Percentiles rank a stretch among this genome's conserved stretches.
Conservation (phyloP, 1,284 basidiomycete genomes). For the Sparassis latifolia region DNA sequence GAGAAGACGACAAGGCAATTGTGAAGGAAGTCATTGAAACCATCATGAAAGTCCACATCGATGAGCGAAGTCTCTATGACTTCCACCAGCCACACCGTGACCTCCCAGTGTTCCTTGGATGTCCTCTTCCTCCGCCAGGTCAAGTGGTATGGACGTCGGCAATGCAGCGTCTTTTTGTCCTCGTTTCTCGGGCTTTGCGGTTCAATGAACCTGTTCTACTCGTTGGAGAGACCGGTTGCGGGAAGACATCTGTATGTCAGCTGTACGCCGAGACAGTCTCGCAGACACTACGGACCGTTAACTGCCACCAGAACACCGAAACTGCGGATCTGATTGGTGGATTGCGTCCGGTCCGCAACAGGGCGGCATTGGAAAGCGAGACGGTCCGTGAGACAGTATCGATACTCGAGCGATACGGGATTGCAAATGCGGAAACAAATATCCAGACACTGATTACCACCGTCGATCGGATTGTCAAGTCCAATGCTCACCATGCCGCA, state of each 20-base stretch:
- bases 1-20: constrained; percentile 78
- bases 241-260: constrained; percentile 97
- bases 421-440: constrained; percentile 26
- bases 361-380: constrained; percentile 42
- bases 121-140: constrained; percentile 43
- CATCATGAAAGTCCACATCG: constrained; percentile 84
- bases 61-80: constrained; percentile 65
- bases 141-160: constrained; percentile 86
- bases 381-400: constrained; percentile 35
- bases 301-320: constrained; percentile 99
- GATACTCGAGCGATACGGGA: constrained; percentile 36
- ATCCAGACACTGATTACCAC: constrained; percentile 31
- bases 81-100: constrained; percentile 45
- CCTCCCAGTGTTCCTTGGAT: constrained; percentile 45
- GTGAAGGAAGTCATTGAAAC: constrained; percentile 93
- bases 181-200: constrained; percentile 78
- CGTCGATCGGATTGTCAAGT: constrained; percentile 32
- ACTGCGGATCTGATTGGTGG: constrained; percentile 96
- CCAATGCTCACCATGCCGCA: constrained; percentile 24
- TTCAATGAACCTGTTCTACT: constrained; percentile 95
- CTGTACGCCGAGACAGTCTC: constrained; percentile 69
- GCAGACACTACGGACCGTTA: constrained; percentile 71
- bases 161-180: constrained; percentile 85
- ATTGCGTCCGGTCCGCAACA: constrained; percentile 88
- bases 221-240: constrained; percentile 97